Evolutionary conservation across 371 early-diverging fungal species (phyloP), one percentile per base, ranked within the genome.

Genomic region (Saksenaea vasiformis): DNA sequence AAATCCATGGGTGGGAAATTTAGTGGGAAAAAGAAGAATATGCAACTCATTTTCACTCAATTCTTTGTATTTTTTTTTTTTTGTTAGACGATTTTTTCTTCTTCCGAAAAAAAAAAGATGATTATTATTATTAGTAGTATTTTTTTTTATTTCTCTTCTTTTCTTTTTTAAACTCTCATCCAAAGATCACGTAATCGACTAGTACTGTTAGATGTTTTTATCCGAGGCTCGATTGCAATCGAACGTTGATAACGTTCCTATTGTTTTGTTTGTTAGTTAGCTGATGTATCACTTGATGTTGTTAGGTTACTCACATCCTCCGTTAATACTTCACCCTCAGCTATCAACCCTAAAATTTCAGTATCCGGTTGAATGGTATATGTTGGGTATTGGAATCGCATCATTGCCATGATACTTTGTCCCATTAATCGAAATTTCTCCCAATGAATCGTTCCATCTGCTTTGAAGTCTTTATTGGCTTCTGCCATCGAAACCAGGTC

Each of bases 341-440:
- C 71, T 31, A 71, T 64, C 22, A 63, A 66, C 5, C 58, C 53
- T 4, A 71, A 38, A 5, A 71, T 58, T 31, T 35, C 55, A n/a
- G 53, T 28, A 39, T 71, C 62, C 8, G 67, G 67, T 28, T 66
- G 54, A 41, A 71, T 77, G 5, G 56, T 60, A 15, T 79, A 80
- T 5, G 66, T 44, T 43, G 78, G 76, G 26, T 67, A 65, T 39
- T 83, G 80, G 47, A 85, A 85, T 27, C 72, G 69, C 72, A 79
- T 74, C 44, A 81, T 77, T 0, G 68, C 75, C 68, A 80, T 64
- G 26, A 87, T 82, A 0, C 77, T 77, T 31, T 55, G 56, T 2
- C 85, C 82, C 83, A 87, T 82, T 39, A 87, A 54, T 19, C 76
- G 63, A 67, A 85, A 87, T 58, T 87, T 87, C 61, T 87, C 83